Percentiles rank a stretch among this genome's conserved stretches.
Conservation (phyloP, 805 yeast species). For the Barnettozyma vustinii region DNA sequence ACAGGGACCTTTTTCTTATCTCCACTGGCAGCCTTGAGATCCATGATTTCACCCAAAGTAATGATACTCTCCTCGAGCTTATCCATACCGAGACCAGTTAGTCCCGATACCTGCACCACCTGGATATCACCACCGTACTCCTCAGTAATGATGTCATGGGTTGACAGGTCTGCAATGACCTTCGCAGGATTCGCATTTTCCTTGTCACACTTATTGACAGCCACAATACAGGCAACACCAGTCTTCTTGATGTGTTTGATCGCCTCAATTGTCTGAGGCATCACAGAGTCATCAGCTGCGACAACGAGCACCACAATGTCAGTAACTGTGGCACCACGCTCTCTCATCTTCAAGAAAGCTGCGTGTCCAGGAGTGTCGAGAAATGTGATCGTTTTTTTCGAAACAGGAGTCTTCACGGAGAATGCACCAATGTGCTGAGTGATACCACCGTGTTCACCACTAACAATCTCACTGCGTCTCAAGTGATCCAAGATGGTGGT, state of each 20-base stretch:
- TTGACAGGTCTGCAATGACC: constrained; percentile 72
- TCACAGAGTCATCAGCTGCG: constrained; percentile 95
- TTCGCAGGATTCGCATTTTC: constrained; percentile 69
- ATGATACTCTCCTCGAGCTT: constrained; percentile 84
- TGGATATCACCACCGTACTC: constrained; percentile 95
- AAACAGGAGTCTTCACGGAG: constrained; percentile 70
- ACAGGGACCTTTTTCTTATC: constrained; percentile 34
- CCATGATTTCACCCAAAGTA: constrained; percentile 78
- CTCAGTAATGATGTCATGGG: constrained; percentile 77
- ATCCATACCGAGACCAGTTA: constrained; percentile 86
- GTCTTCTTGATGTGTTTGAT: constrained; percentile 85
- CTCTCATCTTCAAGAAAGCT: constrained; percentile 93
- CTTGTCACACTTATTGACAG: constrained; percentile 87
- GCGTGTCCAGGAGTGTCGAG: constrained; percentile 98
- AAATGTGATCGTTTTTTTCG: constrained; percentile 77
- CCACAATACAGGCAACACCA: constrained; percentile 81
- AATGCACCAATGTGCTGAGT: constrained; percentile 99
- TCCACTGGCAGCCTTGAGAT: constrained; percentile 56
- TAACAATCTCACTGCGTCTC: constrained; percentile 78
- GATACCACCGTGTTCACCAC: constrained; percentile 89
- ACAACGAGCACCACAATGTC: constrained; percentile 90
- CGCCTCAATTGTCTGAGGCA: constrained; percentile 97
- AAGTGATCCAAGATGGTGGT: constrained; percentile 87
- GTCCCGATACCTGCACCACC: constrained; percentile 80
- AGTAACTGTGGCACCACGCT: constrained; percentile 91